Percentiles rank a stretch among this genome's conserved stretches.
These are phyloP conservation scores for Candida coquimbonensis DNA, from an alignment of 805 yeast genomes.

Conservation along the genomic window DNA sequence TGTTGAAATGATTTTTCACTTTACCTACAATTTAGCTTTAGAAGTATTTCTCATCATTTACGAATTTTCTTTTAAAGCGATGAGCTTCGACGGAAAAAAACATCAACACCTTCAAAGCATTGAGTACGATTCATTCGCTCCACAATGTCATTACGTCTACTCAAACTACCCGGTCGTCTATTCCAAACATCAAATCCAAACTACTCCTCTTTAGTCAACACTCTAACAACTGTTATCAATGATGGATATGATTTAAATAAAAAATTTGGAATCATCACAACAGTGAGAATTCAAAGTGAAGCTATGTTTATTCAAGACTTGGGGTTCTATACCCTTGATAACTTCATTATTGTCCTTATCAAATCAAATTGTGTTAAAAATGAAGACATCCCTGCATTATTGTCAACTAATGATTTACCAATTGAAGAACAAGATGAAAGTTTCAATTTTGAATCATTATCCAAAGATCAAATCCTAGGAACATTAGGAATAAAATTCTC, in stretches of 20 bases:
- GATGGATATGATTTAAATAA: constrained; percentile 13
- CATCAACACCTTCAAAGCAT: too few species aligned
- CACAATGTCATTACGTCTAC: background rate
- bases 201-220: constrained; percentile 1
- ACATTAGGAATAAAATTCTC: background rate
- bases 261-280: constrained; percentile 12
- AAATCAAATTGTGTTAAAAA: background rate
- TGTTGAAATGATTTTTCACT: too few species aligned
- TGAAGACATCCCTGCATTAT: background rate
- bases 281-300: constrained; percentile 15
- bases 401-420: background rate
- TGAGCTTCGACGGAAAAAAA: too few species aligned
- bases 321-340: constrained; percentile 13
- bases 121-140: too few species aligned
- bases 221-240: constrained; percentile 15
- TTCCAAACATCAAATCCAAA: background rate
- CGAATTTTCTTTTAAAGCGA: too few species aligned
- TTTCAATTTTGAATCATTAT: background rate
- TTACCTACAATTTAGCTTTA: too few species aligned
- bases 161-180: background rate
- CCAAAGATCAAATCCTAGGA: background rate
- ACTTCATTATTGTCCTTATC: constrained; percentile 12
- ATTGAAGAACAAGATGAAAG: background rate
- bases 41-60: too few species aligned
- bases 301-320: constrained; percentile 13